phyloP scores from a whole-genome alignment of 2,329 filamentous ascomycete species.

The Cadophora malorum region DNA sequence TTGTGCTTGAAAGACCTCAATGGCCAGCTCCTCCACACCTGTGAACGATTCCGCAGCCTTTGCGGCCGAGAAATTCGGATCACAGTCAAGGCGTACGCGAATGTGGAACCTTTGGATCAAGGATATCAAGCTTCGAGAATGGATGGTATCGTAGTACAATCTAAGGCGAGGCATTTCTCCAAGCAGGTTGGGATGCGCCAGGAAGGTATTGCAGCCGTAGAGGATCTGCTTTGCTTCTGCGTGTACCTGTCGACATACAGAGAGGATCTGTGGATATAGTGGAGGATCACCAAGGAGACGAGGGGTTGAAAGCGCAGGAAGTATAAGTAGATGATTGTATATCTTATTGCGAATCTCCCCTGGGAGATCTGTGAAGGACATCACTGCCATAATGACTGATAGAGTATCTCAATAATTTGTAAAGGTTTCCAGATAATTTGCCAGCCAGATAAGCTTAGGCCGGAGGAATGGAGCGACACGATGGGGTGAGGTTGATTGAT shows the following conservation, averaged over 20 bases:
- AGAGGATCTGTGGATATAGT: slow-evolving; percentile 45
- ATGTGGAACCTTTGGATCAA: slow-evolving; percentile 54
- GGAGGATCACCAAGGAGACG: slow-evolving; percentile 32
- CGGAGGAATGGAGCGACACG: slow-evolving; percentile 1
- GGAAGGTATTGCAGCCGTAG: slow-evolving; percentile 56
- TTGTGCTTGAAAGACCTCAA: slow-evolving; percentile 56
- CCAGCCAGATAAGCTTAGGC: not conserved
- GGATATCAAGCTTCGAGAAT: slow-evolving; percentile 40
- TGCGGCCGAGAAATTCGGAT: slow-evolving; percentile 51
- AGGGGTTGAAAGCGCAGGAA: slow-evolving; percentile 35
- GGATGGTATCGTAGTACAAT: slow-evolving; percentile 47
- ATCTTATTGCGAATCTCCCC: slow-evolving; percentile 67
- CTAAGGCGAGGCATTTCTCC: slow-evolving; percentile 51
- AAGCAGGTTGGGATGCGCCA: slow-evolving; percentile 55
- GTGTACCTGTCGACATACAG: slow-evolving; percentile 34
- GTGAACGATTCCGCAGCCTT: slow-evolving; percentile 52
- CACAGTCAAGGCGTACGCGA: slow-evolving; percentile 55
- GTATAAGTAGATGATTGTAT: slow-evolving; percentile 45
- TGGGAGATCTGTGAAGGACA: slow-evolving; percentile 52
- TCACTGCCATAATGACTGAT: slow-evolving; percentile 25
- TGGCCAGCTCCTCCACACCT: slow-evolving; percentile 52
- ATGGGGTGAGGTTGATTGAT: slow-evolving; percentile 11
- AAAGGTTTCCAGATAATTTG: not conserved
- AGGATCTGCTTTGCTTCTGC: slow-evolving; percentile 48
- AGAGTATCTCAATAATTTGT: not conserved